These are phyloP conservation scores for Excoecaria cochinchinensis DNA, from an alignment of 345 rosid species.

Conservation along the genomic window DNA sequence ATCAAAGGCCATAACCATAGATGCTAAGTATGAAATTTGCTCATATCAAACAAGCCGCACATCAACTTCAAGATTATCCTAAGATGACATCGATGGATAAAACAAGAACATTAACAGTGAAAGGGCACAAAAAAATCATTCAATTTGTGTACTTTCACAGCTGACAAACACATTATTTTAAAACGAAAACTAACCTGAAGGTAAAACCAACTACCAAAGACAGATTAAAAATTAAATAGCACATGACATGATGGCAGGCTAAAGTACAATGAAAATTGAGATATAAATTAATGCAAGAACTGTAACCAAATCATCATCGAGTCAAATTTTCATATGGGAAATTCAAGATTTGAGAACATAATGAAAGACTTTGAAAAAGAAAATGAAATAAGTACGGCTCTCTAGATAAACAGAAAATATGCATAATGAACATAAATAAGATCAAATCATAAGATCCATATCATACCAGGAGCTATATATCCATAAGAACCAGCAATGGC, in stretches of 20 bases:
- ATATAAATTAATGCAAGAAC: slow-evolving; percentile 16
- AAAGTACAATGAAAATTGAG: slow-evolving; percentile 12
- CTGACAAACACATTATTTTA: slow-evolving; percentile 17
- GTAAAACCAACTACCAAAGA: slow-evolving; percentile 15
- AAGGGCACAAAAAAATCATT: slow-evolving; percentile 13
- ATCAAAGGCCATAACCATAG: slow-evolving; percentile 4
- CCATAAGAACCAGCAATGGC: slow-evolving; percentile 97
- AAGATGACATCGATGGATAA: slow-evolving; percentile 2
- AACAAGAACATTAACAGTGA: slow-evolving; percentile 5
- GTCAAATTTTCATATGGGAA: slow-evolving; percentile 21
- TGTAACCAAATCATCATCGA: slow-evolving; percentile 10
- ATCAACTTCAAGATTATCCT: background rate
- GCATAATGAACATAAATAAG: slow-evolving; percentile 3
- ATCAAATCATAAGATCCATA: background rate
- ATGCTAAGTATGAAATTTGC: background rate
- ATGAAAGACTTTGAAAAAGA: background rate
- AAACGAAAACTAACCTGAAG: slow-evolving; percentile 13
- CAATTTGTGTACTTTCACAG: slow-evolving; percentile 31
- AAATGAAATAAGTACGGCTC: slow-evolving; percentile 3
- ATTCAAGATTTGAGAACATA: background rate
- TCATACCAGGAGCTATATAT: slow-evolving; percentile 87
- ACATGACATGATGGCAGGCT: slow-evolving; percentile 19
- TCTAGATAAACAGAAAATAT: background rate
- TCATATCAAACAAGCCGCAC: background rate
- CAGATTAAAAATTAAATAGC: slow-evolving; percentile 9